Evolutionary conservation across 306 rosid genomes (phyloP).

Genomic region (Alnus rubra): DNA sequence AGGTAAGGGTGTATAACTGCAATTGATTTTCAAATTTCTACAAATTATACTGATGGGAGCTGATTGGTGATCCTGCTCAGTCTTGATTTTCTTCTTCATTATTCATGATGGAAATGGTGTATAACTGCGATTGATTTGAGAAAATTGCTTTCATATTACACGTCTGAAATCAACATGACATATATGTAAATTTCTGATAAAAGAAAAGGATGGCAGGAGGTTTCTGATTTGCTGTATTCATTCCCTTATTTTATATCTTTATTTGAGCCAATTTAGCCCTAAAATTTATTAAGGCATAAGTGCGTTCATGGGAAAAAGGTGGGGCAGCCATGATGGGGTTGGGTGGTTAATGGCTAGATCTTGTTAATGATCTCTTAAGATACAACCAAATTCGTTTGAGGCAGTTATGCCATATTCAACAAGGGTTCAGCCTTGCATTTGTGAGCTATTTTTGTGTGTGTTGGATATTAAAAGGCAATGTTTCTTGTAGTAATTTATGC

Average conservation of each 20-base stretch:
- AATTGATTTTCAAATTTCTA: constrained; percentile 17
- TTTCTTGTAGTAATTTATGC: neutral
- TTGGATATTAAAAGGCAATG: neutral
- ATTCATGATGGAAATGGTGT: neutral
- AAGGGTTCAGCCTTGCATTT: neutral
- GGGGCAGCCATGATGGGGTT: neutral
- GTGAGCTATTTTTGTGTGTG: neutral
- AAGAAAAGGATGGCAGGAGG: neutral
- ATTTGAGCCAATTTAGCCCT: neutral
- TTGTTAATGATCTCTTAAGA: neutral
- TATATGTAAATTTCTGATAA: neutral
- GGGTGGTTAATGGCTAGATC: constrained; percentile 2
- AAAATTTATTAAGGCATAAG: neutral
- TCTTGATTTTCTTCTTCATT: constrained; percentile 16
- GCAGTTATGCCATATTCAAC: neutral
- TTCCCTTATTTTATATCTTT: neutral
- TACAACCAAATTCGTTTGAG: neutral
- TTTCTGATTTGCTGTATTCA: neutral
- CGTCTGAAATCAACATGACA: neutral
- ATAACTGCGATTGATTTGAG: no score
- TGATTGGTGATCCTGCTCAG: constrained; percentile 7
- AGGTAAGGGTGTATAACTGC: constrained; percentile 42
- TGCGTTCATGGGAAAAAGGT: neutral
- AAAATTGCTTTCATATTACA: neutral
- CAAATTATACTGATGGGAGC: neutral